Percentiles rank a stretch among this genome's conserved stretches.
phyloP scores from a whole-genome alignment of 1,284 basidiomycete species.

The Melampsora americana region DNA sequence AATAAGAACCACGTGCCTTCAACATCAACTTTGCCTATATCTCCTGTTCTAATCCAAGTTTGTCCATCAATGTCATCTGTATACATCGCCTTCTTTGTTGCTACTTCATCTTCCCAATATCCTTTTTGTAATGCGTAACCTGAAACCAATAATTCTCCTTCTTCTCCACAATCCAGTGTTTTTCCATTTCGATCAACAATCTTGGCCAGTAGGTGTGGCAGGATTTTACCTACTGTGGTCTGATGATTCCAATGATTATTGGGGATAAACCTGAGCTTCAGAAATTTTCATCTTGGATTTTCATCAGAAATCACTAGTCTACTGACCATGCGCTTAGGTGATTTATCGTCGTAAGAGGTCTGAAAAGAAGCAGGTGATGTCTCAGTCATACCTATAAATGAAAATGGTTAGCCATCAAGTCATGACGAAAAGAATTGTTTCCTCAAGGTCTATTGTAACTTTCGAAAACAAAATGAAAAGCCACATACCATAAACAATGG shows the following conservation, averaged over 20 bases:
- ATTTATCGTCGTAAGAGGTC: slow-evolving; percentile 6
- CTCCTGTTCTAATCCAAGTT: slow-evolving; percentile 45
- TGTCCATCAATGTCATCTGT: slow-evolving; percentile 21
- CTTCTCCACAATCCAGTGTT: slow-evolving; percentile 19
- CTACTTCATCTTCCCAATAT: slow-evolving; percentile 43
- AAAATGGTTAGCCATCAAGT: not conserved
- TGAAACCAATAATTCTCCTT: slow-evolving; percentile 44
- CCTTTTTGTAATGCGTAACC: slow-evolving; percentile 45
- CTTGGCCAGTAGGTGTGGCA: slow-evolving; percentile 43
- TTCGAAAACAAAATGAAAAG: not conserved
- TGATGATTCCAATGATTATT: slow-evolving; percentile 13
- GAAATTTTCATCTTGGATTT: not conserved
- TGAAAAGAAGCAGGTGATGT: slow-evolving; percentile 38
- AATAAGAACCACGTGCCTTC: slow-evolving; percentile 18
- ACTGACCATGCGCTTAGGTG: slow-evolving; percentile 15
- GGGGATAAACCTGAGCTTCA: slow-evolving; percentile 20
- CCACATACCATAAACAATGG: slow-evolving; percentile 44
- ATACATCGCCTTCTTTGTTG: slow-evolving; percentile 40
- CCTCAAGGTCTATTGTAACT: not conserved
- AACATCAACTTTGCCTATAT: slow-evolving; percentile 42
- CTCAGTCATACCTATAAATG: slow-evolving; percentile 36
- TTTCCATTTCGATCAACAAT: slow-evolving; percentile 39
- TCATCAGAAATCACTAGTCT: not conserved
- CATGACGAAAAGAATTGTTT: not conserved
- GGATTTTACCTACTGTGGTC: slow-evolving; percentile 44